A percentile compares a stretch with the other conserved stretches of the same genome.
phyloP scores from a whole-genome alignment of 208 protist species.

The Spongospora subterranea region DNA sequence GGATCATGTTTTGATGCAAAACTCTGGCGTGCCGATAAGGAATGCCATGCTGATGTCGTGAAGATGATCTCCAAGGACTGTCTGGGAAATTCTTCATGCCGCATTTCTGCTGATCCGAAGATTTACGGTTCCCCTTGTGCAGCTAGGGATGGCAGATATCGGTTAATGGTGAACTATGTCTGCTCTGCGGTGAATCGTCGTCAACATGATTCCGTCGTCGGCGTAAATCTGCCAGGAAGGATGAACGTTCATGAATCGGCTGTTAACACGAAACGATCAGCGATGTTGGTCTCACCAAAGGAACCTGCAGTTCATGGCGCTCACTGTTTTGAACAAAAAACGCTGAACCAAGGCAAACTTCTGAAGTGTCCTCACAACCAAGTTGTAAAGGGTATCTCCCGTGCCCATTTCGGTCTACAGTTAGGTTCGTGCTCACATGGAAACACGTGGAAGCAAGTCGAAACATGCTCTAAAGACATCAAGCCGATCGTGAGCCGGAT shows the following conservation, averaged over 20 bases:
- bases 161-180: conserved; percentile 8
- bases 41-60: conserved; percentile 11
- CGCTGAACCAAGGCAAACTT: background rate
- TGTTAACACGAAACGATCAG: background rate
- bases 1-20: background rate
- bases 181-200: background rate
- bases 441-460: background rate
- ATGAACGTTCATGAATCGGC: background rate
- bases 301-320: background rate
- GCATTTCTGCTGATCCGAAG: background rate
- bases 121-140: conserved; percentile 8
- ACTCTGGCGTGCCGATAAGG: background rate
- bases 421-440: background rate
- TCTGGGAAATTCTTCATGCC: conserved; percentile 10
- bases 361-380: background rate
- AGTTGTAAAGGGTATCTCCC: background rate
- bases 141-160: background rate
- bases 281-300: no score
- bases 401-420: background rate
- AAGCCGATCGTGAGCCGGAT: background rate
- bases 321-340: background rate
- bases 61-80: background rate
- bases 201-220: background rate
- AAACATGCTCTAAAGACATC: background rate
- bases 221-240: no score